Percentiles rank a stretch among this genome's conserved stretches.
Evolutionary conservation across 257 asterid species (phyloP).

Genomic region (Solanum tarapatanum): DNA sequence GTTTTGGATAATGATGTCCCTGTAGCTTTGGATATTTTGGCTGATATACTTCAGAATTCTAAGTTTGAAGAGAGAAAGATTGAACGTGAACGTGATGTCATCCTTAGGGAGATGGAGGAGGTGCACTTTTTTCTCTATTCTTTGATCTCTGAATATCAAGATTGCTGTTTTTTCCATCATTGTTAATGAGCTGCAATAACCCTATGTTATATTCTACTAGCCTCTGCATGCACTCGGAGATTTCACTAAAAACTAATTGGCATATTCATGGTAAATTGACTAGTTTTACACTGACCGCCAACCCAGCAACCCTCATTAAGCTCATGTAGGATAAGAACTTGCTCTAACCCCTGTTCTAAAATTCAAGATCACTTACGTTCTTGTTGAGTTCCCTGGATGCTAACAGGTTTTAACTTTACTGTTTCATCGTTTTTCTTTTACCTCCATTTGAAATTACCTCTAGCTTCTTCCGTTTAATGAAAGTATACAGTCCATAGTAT

Average conservation of each 20-base stretch:
- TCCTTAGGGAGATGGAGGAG: slow-evolving; percentile 61
- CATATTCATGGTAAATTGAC: background rate
- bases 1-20: slow-evolving; percentile 58
- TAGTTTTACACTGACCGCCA: background rate
- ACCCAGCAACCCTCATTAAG: background rate
- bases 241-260: background rate
- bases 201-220: background rate
- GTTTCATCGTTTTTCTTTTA: background rate
- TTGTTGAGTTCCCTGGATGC: background rate
- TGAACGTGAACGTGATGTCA: slow-evolving; percentile 74
- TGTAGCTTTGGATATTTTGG: slow-evolving; percentile 54
- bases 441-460: background rate
- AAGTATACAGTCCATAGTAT: background rate
- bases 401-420: background rate
- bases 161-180: background rate
- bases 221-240: background rate
- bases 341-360: background rate
- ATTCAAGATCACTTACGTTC: background rate
- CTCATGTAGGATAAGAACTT: background rate
- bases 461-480: background rate
- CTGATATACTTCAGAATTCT: slow-evolving; percentile 87
- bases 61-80: slow-evolving; percentile 55
- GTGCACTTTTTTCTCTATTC: slow-evolving; percentile 1
- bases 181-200: background rate
- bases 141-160: background rate